Base-by-base conservation (phyloP, 2,329 filamentous ascomycete genomes). In the Sphaerulina musiva region DNA sequence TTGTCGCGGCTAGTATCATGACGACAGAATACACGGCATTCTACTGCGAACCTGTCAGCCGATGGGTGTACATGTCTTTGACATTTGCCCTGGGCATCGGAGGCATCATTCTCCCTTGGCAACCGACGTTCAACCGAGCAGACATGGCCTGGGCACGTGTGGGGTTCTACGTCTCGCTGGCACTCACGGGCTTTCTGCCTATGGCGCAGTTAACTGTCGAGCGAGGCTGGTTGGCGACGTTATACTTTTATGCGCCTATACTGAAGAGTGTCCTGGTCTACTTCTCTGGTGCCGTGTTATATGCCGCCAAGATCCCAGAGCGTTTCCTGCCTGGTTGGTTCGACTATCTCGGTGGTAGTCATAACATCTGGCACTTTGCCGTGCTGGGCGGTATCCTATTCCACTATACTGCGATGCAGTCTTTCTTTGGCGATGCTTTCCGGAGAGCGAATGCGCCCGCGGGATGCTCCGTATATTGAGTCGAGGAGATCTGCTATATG, bases 1-100 rank as follows among this genome's bases (percentile, higher is more conserved):
- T 98, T 26, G 93, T 98, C 49, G 89, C 93, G 2, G 90, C 93
- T 8, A 95, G 89, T 53, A 98, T 98, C 74, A 89, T 97, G 81
- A 96, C 93, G 2, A 95, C 90, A 36, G 93, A 98, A 70, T 98
- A 97, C 75, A 96, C 93, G 0, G 93, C 92, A 23, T 98, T 98
- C 72, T 98, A 98, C 76, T 96, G 93, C 75, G 93, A 98, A 66
- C 91, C 93, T 2, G 66, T 87, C 45, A 91, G 87, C 62, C 86
- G 91, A 52, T 93, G 86, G 80, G 77, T 81, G 10, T 98, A 97
- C 73, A 93, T 98, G 76, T 72, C 80, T 41, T 76, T 87, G 47
- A 97, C 93, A 2, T 85, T 87, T 54, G 69, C 85, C 11, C 81
- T 98, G 26, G 93, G 93, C 46, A 74, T 95, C 53, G 87, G 85